phyloP scores from a whole-genome alignment of 2,329 filamentous ascomycete genomes.

The Beauveria sp. region DNA sequence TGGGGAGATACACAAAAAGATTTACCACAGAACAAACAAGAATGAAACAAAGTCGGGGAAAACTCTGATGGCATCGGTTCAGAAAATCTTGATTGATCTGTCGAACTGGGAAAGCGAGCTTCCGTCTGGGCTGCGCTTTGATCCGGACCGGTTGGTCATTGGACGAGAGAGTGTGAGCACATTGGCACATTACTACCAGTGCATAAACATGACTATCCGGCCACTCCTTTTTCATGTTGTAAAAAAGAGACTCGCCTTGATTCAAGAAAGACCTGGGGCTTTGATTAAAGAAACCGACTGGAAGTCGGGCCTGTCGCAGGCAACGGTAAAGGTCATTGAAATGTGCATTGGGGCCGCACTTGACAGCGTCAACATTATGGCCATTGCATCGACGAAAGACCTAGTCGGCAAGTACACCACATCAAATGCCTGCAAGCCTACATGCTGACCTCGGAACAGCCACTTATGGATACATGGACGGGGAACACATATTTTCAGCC shows the following conservation, averaged over 20 bases:
- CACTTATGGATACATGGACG: conserved; percentile 50
- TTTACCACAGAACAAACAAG: conserved; percentile 37
- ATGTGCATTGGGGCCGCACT: conserved; percentile 43
- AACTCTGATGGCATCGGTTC: conserved; percentile 40
- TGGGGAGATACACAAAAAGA: conserved; percentile 35
- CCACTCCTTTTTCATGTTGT: conserved; percentile 47
- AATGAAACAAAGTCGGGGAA: conserved; percentile 33
- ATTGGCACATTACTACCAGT: conserved; percentile 48
- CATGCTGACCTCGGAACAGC: conserved; percentile 21
- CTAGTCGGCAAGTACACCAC: conserved; percentile 34
- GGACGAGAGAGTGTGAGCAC: conserved; percentile 44
- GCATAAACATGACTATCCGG: conserved; percentile 48
- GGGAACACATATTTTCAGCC: conserved; percentile 47
- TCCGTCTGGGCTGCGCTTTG: conserved; percentile 38
- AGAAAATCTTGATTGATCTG: conserved; percentile 41
- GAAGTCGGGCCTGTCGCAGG: conserved; percentile 38
- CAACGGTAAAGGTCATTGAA: conserved; percentile 43
- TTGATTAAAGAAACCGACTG: conserved; percentile 25
- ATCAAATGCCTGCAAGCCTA: not conserved
- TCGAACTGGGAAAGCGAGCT: conserved; percentile 41
- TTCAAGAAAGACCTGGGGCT: conserved; percentile 14
- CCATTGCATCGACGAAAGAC: conserved; percentile 38
- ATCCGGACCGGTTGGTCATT: conserved; percentile 36
- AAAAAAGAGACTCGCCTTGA: conserved; percentile 34
- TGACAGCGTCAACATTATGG: conserved; percentile 41